Evolutionary conservation across 2,329 filamentous ascomycete genomes (phyloP), one percentile per base, ranked within the genome.

Genomic region (Fusarium sp.): DNA sequence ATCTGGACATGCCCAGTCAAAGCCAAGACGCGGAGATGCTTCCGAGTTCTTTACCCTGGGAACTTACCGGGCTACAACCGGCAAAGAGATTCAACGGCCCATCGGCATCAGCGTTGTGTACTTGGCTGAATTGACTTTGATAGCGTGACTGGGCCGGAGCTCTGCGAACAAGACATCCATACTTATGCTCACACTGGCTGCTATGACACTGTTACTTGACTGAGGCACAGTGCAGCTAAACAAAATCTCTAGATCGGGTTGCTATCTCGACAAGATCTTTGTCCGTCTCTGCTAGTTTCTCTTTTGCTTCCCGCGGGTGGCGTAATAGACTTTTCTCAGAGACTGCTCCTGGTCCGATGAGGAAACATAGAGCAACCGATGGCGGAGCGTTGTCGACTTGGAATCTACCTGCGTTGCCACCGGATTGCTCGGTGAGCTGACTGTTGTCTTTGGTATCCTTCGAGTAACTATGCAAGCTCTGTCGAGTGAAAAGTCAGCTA

Each of bases 111-210:
- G 19, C 29, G 25, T 39, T 41, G 38, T 25, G 19, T 22, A 25
- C 54, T 60, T 36, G 44, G 45, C 43, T 47, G 40, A 32, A 61
- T 61, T 61, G 56, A 60, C 49, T 61, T 65, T 46, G 34, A 26
- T 29, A 48, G 43, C 44, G 53, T 49, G 36, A 60, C 51, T 56
- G 43, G 45, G 38, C 45, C 43, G 46, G 44, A 55, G 26, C 25
- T 51, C 43, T 39, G 44, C 24, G 31, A 44, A 53, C 22, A 36
- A 7, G 45, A 46, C 31, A 42, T 19, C 29, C 29, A 32, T 41
- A 48, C 41, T 38, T 29, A 35, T 24, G 10, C 40, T 44, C 52
- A 58, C 53, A 65, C 62, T 65, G 57, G 45, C 41, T 63, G 54
- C 19, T 15, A 15, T 26, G 36, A 22, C 10, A 19, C 4, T 32